A percentile compares a stretch with the other conserved stretches of the same genome.
Conservation (phyloP, 1,139 yeast genomes). For the Debaryomycetaceae sp. region DNA sequence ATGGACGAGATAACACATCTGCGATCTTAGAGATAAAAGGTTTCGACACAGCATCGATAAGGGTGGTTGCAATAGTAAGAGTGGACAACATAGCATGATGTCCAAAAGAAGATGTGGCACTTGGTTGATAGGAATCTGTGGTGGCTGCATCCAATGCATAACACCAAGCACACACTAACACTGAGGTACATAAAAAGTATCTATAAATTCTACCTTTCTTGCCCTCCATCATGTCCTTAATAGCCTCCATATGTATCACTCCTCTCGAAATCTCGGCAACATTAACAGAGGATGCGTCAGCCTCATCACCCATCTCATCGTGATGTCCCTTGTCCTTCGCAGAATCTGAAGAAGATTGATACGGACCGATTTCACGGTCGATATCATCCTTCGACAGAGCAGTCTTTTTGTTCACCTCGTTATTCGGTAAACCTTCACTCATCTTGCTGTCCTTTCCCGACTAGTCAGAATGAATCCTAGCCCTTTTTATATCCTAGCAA, state of each 20-base stretch:
- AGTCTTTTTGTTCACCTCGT: no score
- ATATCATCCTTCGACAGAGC: no score
- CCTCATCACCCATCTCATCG: no score
- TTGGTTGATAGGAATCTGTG: constrained; percentile 24
- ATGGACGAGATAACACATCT: constrained; percentile 26
- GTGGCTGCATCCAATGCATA: constrained; percentile 33
- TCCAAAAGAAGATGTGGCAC: constrained; percentile 23
- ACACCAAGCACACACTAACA: constrained; percentile 35
- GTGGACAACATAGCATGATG: constrained; percentile 32
- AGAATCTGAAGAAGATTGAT: no score
- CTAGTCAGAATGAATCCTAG: no score
- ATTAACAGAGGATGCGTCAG: no score
- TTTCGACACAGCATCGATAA: constrained; percentile 23
- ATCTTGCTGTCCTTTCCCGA: no score
- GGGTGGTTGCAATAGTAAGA: constrained; percentile 23
- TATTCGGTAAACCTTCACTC: no score
- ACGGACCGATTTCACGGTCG: no score
- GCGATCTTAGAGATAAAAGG: constrained; percentile 28
- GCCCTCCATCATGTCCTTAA: constrained; percentile 19
- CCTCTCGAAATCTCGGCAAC: constrained; percentile 7
- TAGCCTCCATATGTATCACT: constrained; percentile 8
- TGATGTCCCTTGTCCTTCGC: no score
- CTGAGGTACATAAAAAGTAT: constrained; percentile 9
- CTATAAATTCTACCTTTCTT: constrained; percentile 4
- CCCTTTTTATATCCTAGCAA: no score